phyloP scores from a whole-genome alignment of 2,329 filamentous ascomycete species.

The Parastagonospora avenae region DNA sequence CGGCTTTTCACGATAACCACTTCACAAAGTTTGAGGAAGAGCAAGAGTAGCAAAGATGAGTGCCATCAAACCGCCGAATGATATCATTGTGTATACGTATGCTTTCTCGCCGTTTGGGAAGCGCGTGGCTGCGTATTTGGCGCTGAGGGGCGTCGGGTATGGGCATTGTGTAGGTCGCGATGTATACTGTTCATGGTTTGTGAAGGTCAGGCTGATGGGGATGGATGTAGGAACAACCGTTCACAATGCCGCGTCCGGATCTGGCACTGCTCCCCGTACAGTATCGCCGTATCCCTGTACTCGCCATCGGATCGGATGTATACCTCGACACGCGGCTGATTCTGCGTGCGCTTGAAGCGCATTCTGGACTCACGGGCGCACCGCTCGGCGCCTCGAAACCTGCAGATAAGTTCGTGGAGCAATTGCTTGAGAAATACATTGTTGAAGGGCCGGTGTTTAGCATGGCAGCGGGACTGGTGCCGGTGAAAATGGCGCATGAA shows the following conservation, averaged over 20 bases:
- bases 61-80: too few species aligned
- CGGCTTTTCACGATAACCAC: too few species aligned
- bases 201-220: neutral
- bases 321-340: constrained; percentile 75
- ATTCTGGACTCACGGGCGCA: constrained; percentile 31
- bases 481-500: constrained; percentile 59
- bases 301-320: constrained; percentile 69
- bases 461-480: constrained; percentile 59
- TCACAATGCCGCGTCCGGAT: constrained; percentile 69
- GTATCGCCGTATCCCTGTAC: constrained; percentile 72
- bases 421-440: constrained; percentile 61
- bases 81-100: constrained; percentile 66
- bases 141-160: constrained; percentile 67
- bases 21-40: too few species aligned
- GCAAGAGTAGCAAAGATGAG: too few species aligned
- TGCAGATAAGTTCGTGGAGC: constrained; percentile 57
- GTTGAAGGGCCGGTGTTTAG: constrained; percentile 64
- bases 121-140: constrained; percentile 68
- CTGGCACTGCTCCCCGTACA: constrained; percentile 64
- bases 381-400: constrained; percentile 19
- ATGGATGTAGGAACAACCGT: constrained; percentile 57
- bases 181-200: too few species aligned
- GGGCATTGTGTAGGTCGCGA: constrained; percentile 10
- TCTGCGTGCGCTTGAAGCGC: constrained; percentile 64
- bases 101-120: constrained; percentile 66